Evolutionary conservation across 345 rosid species (phyloP).

Genomic region (Eucalyptus sp.): DNA sequence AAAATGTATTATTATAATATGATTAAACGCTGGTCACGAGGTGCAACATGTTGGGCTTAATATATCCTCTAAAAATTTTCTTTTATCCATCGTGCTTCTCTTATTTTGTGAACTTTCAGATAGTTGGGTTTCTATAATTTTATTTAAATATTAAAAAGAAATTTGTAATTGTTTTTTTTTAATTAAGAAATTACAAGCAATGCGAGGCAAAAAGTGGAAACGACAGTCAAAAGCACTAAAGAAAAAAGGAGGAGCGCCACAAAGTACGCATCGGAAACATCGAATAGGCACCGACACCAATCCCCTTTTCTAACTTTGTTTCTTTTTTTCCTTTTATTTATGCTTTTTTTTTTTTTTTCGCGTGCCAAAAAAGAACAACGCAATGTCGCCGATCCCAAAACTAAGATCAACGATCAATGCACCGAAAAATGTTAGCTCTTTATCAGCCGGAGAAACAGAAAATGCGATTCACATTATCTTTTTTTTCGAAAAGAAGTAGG

Average conservation of each 20-base stretch:
- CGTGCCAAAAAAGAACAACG: background rate
- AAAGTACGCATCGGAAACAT: background rate
- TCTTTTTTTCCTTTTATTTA: background rate
- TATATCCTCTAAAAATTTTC: background rate
- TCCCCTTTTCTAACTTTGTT: background rate
- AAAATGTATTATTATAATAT: accelerated
- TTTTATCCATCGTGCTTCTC: background rate
- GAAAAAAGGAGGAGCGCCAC: background rate
- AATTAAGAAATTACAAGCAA: background rate
- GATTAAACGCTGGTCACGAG: accelerated
- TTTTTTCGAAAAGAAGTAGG: background rate
- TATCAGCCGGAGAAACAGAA: background rate
- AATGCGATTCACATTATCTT: background rate
- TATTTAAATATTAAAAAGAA: background rate
- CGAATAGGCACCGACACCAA: background rate
- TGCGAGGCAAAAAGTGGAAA: background rate
- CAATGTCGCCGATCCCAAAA: background rate
- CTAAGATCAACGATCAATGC: background rate
- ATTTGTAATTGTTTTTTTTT: background rate
- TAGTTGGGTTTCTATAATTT: accelerated
- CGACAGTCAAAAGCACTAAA: background rate
- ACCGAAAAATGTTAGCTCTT: background rate
- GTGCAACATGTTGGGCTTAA: background rate
- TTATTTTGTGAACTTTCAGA: accelerated
- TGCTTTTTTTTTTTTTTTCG: background rate